Conservation (phyloP, 2,329 filamentous ascomycete genomes). For the Diplocarpon rosae region DNA sequence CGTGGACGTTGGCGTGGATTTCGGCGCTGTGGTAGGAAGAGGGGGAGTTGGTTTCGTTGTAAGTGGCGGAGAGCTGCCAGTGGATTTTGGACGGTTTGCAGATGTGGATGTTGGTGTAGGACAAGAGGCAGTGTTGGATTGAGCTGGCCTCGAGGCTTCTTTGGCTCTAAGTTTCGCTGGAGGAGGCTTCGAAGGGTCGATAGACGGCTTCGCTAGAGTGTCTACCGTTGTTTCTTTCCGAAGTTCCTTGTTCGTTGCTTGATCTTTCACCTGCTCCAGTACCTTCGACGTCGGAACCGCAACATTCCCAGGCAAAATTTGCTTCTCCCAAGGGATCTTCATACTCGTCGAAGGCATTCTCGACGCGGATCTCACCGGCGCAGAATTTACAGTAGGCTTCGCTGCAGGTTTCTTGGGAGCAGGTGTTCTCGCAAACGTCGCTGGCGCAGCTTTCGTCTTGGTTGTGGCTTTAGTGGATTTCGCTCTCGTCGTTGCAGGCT, state of each 20-base stretch:
- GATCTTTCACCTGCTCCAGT: too few species aligned
- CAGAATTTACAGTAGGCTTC: slow-evolving; percentile 3
- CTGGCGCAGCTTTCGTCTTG: slow-evolving; percentile 10
- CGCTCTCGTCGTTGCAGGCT: slow-evolving; percentile 15
- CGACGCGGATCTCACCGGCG: not conserved
- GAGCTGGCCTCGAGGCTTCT: slow-evolving; percentile 1
- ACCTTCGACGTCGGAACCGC: too few species aligned
- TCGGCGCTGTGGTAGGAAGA: not conserved
- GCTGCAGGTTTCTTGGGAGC: slow-evolving; percentile 4
- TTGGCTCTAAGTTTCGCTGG: not conserved
- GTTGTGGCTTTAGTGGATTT: slow-evolving; percentile 20
- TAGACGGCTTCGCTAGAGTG: not conserved
- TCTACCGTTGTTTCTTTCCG: not conserved
- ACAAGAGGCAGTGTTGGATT: not conserved
- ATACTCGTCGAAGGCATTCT: too few species aligned
- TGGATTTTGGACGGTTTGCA: too few species aligned
- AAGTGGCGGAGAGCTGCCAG: too few species aligned
- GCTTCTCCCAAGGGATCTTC: too few species aligned
- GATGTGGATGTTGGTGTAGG: not conserved
- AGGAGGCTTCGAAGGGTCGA: not conserved
- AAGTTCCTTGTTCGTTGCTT: too few species aligned
- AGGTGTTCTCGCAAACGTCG: slow-evolving; percentile 9
- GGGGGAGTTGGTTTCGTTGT: not conserved
- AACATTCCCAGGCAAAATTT: too few species aligned
- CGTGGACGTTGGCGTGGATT: slow-evolving; percentile 3